Conservation (phyloP, 2,329 filamentous ascomycete genomes). For the Calonectria ilicicola region DNA sequence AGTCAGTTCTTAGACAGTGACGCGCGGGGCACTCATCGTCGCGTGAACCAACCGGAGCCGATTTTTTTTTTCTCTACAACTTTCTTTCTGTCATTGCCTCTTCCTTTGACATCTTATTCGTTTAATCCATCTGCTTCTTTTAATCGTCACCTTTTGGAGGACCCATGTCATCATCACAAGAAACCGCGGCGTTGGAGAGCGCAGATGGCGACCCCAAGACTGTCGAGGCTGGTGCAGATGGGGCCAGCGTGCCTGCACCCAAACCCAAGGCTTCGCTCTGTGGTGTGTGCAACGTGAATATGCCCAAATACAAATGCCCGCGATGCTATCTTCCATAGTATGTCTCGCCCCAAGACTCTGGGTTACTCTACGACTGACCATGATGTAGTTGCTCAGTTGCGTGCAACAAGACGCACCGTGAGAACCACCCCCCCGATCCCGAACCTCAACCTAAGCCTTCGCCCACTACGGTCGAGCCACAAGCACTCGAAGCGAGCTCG, state of each 20-base stretch:
- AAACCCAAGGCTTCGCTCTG: constrained; percentile 51
- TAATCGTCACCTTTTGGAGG: neutral
- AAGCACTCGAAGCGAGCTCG: constrained; percentile 2
- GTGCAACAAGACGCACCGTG: constrained; percentile 66
- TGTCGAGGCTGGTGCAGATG: neutral
- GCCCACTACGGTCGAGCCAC: constrained; percentile 9
- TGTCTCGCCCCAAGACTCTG: constrained; percentile 39
- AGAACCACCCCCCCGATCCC: constrained; percentile 59
- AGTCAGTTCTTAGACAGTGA: constrained; percentile 30
- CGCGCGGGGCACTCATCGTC: constrained; percentile 28
- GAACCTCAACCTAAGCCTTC: constrained; percentile 42
- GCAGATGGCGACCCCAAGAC: neutral
- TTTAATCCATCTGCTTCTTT: neutral
- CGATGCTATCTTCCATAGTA: constrained; percentile 70
- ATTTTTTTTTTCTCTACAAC: neutral
- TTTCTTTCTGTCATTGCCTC: neutral
- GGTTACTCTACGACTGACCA: constrained; percentile 1
- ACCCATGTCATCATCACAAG: constrained; percentile 32
- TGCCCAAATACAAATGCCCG: constrained; percentile 73
- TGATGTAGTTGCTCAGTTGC: constrained; percentile 67
- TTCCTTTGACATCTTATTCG: neutral
- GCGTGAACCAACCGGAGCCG: neutral
- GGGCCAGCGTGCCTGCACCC: constrained; percentile 6
- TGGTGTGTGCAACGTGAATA: constrained; percentile 62
- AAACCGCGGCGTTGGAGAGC: neutral